Evolutionary conservation across 257 asterid species (phyloP).

Genomic region (Echites panduratus): DNA sequence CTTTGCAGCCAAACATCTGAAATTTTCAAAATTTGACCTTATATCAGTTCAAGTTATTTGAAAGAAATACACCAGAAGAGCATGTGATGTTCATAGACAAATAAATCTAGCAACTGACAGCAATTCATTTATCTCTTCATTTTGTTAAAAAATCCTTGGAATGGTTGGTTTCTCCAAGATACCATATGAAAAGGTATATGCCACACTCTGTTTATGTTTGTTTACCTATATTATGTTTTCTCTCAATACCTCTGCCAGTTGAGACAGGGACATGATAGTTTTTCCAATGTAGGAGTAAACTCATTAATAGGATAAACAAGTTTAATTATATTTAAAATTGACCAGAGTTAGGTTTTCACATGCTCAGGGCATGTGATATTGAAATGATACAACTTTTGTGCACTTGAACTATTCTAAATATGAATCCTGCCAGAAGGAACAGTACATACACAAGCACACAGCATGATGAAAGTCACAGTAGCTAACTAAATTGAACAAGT

Average conservation of each 20-base stretch:
- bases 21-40: neutral
- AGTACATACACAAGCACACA: neutral
- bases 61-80: no score
- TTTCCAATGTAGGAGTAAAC: neutral
- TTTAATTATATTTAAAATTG: neutral
- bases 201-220: neutral
- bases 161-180: neutral
- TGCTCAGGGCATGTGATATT: neutral
- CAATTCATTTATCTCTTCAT: neutral
- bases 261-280: neutral
- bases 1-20: slow-evolving; percentile 71
- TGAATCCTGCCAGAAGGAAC: neutral
- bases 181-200: neutral
- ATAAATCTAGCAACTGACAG: neutral
- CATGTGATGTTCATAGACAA: neutral
- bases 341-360: neutral
- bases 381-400: no score
- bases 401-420: no score
- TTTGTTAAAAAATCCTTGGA: neutral
- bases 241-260: neutral
- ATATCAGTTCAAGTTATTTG: neutral
- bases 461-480: neutral
- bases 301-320: no score
- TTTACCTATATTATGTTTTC: neutral
- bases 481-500: neutral